Percentiles rank a stretch among this genome's conserved stretches.
These are phyloP conservation scores for Dactylellina haptotyla DNA, from an alignment of 2,329 filamentous ascomycete genomes.

Conservation along the genomic window DNA sequence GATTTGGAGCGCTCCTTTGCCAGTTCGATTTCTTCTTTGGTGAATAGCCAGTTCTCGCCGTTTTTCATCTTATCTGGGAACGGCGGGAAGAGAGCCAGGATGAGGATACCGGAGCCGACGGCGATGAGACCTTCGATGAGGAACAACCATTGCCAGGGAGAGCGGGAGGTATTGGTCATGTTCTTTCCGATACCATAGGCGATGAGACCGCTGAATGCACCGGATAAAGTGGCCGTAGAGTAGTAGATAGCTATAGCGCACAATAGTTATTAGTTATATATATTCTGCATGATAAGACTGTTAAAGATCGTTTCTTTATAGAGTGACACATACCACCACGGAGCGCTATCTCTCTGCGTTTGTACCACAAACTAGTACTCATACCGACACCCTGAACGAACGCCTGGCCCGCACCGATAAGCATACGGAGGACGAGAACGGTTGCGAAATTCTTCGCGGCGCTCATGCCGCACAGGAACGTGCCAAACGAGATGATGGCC, in stretches of 20 bases:
- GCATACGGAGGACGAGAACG: slow-evolving; percentile 18
- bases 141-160: slow-evolving; percentile 83
- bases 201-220: slow-evolving; percentile 67
- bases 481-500: slow-evolving; percentile 17
- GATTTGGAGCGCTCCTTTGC: slow-evolving; percentile 18
- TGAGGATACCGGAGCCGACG: slow-evolving; percentile 61
- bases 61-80: slow-evolving; percentile 38
- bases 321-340: slow-evolving; percentile 18
- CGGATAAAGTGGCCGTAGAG: slow-evolving; percentile 67
- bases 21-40: slow-evolving; percentile 30
- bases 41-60: slow-evolving; percentile 38
- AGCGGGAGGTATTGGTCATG: slow-evolving; percentile 67
- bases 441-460: slow-evolving; percentile 12
- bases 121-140: slow-evolving; percentile 72
- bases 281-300: background rate
- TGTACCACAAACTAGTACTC: slow-evolving; percentile 28
- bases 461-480: slow-evolving; percentile 25
- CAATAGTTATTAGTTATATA: background rate
- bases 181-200: slow-evolving; percentile 64
- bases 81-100: slow-evolving; percentile 7
- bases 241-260: slow-evolving; percentile 66
- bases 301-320: background rate
- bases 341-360: slow-evolving; percentile 13
- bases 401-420: slow-evolving; percentile 16
- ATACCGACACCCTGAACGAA: slow-evolving; percentile 37